Evolutionary conservation across 495 filamentous ascomycete species (phyloP).

Genomic region (Chaetomium fimeti): DNA sequence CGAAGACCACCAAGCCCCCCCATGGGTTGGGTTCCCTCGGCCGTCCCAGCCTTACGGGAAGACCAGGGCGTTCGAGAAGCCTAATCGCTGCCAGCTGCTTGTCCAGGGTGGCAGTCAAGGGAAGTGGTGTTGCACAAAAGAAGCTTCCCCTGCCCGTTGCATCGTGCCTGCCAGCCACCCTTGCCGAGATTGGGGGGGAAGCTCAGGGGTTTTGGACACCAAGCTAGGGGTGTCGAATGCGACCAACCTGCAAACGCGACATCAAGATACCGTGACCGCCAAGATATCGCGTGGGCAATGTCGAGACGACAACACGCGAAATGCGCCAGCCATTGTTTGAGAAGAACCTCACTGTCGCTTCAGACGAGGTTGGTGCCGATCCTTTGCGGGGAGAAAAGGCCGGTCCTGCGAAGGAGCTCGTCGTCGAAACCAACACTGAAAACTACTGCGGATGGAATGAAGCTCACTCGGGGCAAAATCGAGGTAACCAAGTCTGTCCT

Average conservation of each 20-base stretch:
- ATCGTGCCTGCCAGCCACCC: conserved; percentile 9
- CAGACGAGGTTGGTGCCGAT: too few species aligned
- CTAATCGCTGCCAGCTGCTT: conserved; percentile 7
- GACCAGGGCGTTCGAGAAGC: neutral
- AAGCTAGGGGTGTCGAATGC: neutral
- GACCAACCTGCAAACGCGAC: neutral
- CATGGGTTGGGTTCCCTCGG: too few species aligned
- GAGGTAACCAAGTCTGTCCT: too few species aligned
- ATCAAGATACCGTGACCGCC: neutral
- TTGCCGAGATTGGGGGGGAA: conserved; percentile 14
- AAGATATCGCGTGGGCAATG: conserved; percentile 1
- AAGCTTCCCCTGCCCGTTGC: conserved; percentile 10
- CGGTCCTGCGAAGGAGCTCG: too few species aligned
- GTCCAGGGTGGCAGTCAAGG: neutral
- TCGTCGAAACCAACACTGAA: too few species aligned
- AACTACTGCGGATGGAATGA: too few species aligned
- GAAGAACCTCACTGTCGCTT: too few species aligned
- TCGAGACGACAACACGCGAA: neutral
- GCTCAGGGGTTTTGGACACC: neutral
- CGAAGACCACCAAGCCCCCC: too few species aligned
- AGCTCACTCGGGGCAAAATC: too few species aligned
- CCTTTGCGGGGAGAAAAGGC: too few species aligned
- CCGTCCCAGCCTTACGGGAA: conserved; percentile 28
- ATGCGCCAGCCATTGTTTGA: too few species aligned
- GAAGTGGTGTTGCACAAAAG: neutral